These are phyloP conservation scores for Mycosphaerella sp. DNA, from an alignment of 2,329 filamentous ascomycete species.

Conservation along the genomic window DNA sequence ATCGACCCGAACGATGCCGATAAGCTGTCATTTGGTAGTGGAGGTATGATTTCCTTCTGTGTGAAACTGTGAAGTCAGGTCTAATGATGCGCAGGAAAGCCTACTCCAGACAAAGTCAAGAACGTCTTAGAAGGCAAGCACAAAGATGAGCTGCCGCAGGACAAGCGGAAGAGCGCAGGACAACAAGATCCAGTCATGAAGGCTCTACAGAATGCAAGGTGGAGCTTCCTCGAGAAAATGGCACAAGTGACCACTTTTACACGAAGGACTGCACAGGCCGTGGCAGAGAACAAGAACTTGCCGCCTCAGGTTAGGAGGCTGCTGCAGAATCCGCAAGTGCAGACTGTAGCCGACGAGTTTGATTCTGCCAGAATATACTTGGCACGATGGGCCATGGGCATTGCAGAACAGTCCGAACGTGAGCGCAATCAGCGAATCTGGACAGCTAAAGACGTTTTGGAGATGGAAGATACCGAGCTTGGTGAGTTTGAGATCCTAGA, in stretches of 20 bases:
- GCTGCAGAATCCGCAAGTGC: constrained; percentile 86
- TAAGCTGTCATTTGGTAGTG: constrained; percentile 66
- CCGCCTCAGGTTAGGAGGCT: constrained; percentile 81
- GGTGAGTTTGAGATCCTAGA: constrained; percentile 95
- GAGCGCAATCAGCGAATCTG: constrained; percentile 83
- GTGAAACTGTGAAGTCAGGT: no score
- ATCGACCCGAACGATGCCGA: constrained; percentile 85
- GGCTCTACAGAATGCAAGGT: constrained; percentile 87
- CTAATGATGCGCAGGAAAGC: constrained; percentile 36
- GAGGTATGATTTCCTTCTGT: constrained; percentile 7
- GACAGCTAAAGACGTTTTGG: constrained; percentile 86
- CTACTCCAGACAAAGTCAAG: constrained; percentile 45
- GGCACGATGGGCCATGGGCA: constrained; percentile 96
- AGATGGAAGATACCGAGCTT: constrained; percentile 89
- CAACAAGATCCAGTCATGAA: constrained; percentile 85
- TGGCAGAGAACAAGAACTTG: constrained; percentile 83
- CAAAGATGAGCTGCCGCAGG: constrained; percentile 30
- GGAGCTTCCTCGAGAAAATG: constrained; percentile 94
- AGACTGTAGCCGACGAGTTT: constrained; percentile 93
- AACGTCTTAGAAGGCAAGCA: constrained; percentile 37
- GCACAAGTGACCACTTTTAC: constrained; percentile 98
- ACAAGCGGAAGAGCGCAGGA: constrained; percentile 41
- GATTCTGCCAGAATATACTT: constrained; percentile 93
- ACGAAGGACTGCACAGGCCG: constrained; percentile 79
- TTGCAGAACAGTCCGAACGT: constrained; percentile 90